phyloP scores from a whole-genome alignment of 306 rosid species.

The Dryas alaskensis region DNA sequence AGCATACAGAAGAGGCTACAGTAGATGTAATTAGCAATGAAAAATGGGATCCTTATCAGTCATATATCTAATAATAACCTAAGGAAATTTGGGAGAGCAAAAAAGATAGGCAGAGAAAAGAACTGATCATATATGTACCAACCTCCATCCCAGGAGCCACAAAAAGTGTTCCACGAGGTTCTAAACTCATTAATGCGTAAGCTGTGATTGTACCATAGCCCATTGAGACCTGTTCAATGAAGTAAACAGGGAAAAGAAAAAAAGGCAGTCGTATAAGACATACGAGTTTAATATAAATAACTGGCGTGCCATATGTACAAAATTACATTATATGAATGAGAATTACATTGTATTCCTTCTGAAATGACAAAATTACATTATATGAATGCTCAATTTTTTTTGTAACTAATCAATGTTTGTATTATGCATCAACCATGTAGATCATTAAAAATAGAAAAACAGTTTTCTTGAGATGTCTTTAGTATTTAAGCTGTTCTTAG shows the following conservation, averaged over 20 bases:
- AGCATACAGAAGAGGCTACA: too few species aligned
- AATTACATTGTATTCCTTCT: neutral
- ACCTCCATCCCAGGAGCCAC: constrained; percentile 96
- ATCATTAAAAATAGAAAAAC: neutral
- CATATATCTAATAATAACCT: constrained; percentile 1
- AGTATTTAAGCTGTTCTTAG: neutral
- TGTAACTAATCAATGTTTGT: neutral
- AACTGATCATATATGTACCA: constrained; percentile 22
- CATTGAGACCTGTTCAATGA: constrained; percentile 72
- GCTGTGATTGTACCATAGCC: constrained; percentile 79
- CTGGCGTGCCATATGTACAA: neutral
- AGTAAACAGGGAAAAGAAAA: neutral
- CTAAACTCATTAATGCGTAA: constrained; percentile 80
- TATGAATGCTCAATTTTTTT: neutral
- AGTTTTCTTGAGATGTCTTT: neutral
- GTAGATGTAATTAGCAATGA: neutral
- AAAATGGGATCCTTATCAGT: neutral
- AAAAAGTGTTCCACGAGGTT: constrained; percentile 93
- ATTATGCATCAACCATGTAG: neutral
- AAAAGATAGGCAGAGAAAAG: constrained; percentile 6
- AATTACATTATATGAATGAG: neutral
- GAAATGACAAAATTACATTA: neutral
- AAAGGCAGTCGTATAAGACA: neutral
- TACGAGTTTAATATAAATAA: neutral
- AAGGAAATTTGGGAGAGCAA: constrained; percentile 14